A percentile compares a stretch with the other conserved stretches of the same genome.
phyloP scores from a whole-genome alignment of 2,329 filamentous ascomycete genomes.

The Aplosporella prunicola region DNA sequence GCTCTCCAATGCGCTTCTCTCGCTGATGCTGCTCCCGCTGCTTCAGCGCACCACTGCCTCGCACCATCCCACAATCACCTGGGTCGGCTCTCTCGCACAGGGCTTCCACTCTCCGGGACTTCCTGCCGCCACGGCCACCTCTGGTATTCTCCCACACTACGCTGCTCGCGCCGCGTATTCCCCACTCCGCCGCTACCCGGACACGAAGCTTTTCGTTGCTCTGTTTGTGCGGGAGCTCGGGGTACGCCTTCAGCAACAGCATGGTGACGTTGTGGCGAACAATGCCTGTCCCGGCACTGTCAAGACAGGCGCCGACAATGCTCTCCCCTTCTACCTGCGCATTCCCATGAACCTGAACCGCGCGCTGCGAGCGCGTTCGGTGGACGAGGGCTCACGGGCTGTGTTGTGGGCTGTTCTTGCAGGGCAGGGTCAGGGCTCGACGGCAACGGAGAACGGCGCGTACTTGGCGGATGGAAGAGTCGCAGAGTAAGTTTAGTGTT shows the following conservation, averaged over 20 bases:
- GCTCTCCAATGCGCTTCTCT: slow-evolving; percentile 2
- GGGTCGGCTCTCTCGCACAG: slow-evolving; percentile 1
- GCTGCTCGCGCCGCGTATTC: background rate
- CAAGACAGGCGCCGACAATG: slow-evolving; percentile 3
- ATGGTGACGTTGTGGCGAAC: background rate
- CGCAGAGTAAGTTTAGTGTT: background rate
- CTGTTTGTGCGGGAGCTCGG: slow-evolving; percentile 2
- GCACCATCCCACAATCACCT: background rate
- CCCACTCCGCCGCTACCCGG: slow-evolving; percentile 1
- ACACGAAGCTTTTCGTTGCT: slow-evolving; percentile 1
- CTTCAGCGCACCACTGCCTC: background rate
- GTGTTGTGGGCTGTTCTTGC: background rate
- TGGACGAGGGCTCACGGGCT: slow-evolving; percentile 1
- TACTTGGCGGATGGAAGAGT: background rate
- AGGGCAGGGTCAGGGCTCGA: background rate
- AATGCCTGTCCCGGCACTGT: slow-evolving; percentile 5
- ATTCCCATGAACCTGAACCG: slow-evolving; percentile 6
- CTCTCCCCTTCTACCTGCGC: slow-evolving; percentile 3
- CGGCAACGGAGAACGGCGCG: background rate
- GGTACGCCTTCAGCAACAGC: background rate
- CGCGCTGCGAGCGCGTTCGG: background rate
- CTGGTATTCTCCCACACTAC: background rate
- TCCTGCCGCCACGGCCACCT: no score
- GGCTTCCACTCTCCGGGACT: background rate
- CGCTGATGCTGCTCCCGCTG: background rate